These are phyloP conservation scores for Terana coerulea DNA, from an alignment of 768 basidiomycete genomes.

Conservation along the genomic window DNA sequence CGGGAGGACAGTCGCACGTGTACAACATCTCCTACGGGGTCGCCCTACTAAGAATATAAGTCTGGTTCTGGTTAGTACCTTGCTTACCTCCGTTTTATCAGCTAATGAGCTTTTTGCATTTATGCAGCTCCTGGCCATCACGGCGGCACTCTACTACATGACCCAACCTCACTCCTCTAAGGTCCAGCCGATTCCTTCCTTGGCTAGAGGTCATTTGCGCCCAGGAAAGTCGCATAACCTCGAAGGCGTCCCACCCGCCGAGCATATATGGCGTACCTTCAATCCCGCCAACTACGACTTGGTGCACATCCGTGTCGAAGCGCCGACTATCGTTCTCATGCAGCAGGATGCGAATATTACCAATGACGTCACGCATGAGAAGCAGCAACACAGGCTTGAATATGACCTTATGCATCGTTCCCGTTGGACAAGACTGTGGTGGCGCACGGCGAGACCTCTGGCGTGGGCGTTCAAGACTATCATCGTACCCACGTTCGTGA, in stretches of 20 bases:
- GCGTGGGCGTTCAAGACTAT: slow-evolving; percentile 83
- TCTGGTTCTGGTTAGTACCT: slow-evolving; percentile 59
- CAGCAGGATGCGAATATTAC: slow-evolving; percentile 32
- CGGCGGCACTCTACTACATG: slow-evolving; percentile 69
- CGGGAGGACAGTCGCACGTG: slow-evolving; percentile 37
- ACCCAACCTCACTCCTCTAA: slow-evolving; percentile 40
- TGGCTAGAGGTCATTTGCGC: slow-evolving; percentile 22
- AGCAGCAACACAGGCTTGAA: slow-evolving; percentile 9
- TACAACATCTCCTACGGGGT: slow-evolving; percentile 52
- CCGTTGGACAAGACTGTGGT: slow-evolving; percentile 36
- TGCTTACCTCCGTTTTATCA: background rate
- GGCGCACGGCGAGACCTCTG: slow-evolving; percentile 50
- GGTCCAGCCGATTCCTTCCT: slow-evolving; percentile 17
- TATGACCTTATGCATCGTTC: slow-evolving; percentile 17
- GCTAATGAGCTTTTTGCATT: background rate
- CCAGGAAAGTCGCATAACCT: slow-evolving; percentile 17
- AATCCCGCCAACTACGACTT: slow-evolving; percentile 65
- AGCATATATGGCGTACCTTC: slow-evolving; percentile 71
- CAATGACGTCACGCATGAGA: slow-evolving; percentile 7
- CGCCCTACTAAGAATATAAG: slow-evolving; percentile 78
- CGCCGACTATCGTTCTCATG: slow-evolving; percentile 74
- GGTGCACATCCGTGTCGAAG: slow-evolving; percentile 76
- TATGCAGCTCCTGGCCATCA: slow-evolving; percentile 73
- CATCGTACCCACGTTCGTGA: slow-evolving; percentile 77
- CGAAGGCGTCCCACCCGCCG: slow-evolving; percentile 43